Evolutionary conservation across 148 eudicot genomes (phyloP).

Genomic region (Limonium bicolor): DNA sequence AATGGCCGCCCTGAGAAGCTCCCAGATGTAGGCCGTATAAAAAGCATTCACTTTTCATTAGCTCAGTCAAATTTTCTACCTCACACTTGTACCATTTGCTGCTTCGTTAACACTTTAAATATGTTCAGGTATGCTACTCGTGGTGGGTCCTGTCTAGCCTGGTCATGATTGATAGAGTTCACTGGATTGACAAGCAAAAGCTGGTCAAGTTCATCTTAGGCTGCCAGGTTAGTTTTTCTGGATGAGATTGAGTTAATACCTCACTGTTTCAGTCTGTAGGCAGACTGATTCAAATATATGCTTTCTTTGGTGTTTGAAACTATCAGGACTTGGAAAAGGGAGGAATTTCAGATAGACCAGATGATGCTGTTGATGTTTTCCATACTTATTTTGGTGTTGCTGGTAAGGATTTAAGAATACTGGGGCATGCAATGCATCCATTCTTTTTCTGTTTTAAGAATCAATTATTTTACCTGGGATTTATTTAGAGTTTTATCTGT

Average conservation of each 20-base stretch:
- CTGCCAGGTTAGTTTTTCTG: constrained; percentile 61
- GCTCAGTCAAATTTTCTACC: too few relatives aligned
- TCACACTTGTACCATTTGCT: neutral
- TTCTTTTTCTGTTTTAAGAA: too few relatives aligned
- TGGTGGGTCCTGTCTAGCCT: constrained; percentile 98
- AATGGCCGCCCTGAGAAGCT: constrained; percentile 95
- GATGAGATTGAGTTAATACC: too few relatives aligned
- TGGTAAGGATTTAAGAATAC: constrained; percentile 48
- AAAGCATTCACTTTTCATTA: too few relatives aligned
- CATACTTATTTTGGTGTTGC: constrained; percentile 97
- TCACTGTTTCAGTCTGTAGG: too few relatives aligned
- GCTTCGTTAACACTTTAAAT: neutral
- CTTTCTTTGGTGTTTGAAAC: too few relatives aligned
- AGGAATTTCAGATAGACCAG: constrained; percentile 92
- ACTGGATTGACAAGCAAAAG: constrained; percentile 81
- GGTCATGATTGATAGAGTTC: constrained; percentile 82
- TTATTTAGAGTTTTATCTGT: too few relatives aligned
- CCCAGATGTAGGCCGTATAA: constrained; percentile 48
- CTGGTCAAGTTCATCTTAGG: constrained; percentile 71
- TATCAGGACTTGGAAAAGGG: constrained; percentile 84
- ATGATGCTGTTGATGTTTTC: constrained; percentile 88
- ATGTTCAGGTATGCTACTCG: constrained; percentile 69
- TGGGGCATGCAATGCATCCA: too few relatives aligned
- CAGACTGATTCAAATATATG: too few relatives aligned
- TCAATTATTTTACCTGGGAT: too few relatives aligned